phyloP scores from a whole-genome alignment of 2,329 filamentous ascomycete genomes.

The Pestalotiopsis sp. region DNA sequence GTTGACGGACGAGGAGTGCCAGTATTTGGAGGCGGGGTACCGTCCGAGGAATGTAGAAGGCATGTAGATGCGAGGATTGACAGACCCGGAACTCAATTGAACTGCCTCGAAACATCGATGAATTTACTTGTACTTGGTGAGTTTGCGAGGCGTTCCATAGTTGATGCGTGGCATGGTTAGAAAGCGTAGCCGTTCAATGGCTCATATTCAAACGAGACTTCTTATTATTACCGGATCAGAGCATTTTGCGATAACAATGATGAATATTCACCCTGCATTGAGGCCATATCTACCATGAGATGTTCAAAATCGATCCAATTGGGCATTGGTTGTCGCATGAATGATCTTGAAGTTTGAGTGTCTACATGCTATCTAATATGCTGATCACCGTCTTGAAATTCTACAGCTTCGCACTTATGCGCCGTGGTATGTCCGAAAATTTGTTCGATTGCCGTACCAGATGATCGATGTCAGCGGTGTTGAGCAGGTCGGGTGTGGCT shows the following conservation, averaged over 20 bases:
- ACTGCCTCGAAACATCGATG: neutral
- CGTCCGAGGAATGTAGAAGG: conserved; percentile 44
- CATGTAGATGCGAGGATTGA: conserved; percentile 15
- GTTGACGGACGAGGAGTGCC: conserved; percentile 55
- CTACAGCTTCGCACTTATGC: conserved; percentile 10
- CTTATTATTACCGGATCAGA: no score
- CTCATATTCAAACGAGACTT: no score
- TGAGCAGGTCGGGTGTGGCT: conserved; percentile 44
- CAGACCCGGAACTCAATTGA: neutral
- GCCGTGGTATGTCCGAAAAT: conserved; percentile 11
- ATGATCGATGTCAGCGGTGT: conserved; percentile 53
- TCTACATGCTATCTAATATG: no score
- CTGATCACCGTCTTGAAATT: neutral
- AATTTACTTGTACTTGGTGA: no score
- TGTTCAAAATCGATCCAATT: neutral
- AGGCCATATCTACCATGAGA: no score
- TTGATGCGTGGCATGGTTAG: no score
- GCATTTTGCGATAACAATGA: no score
- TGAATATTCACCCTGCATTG: no score
- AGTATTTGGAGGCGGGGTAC: conserved; percentile 59
- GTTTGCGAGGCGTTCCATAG: no score
- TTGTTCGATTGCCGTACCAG: conserved; percentile 36
- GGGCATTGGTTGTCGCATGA: neutral
- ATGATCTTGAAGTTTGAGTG: no score
- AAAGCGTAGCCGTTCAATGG: no score